Base-by-base conservation (phyloP, 305 asterid genomes). In the Lippia alba region DNA sequence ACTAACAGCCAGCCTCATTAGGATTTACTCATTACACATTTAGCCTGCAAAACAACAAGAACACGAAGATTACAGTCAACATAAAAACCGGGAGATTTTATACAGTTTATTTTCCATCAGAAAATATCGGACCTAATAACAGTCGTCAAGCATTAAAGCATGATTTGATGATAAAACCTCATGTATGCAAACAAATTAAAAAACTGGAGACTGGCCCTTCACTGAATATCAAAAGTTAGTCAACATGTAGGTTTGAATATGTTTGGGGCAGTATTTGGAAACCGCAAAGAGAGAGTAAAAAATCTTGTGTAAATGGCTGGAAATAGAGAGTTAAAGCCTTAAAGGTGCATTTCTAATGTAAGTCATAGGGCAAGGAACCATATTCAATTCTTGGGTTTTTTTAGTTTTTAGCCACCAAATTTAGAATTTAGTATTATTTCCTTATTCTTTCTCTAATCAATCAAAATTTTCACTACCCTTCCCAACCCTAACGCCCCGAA, bases 21-120 rank as follows among this genome's bases (percentile, higher is more conserved):
- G 18, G 46, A 64, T 34, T 51, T 57, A 69, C 54, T 46, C 48
- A 49, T 17, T 57, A 60, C 46, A 16, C 18, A 14, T 63, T 45
- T 64, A 15, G 17, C 79, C 86, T 73, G 78, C 76, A 70, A 68
- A 45, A 58, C 64, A 51, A 66, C 67, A 72, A 66, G 15, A 48
- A 57, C 51, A 36, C 30, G 3, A 24, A 24, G 30, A 44, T 6
- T 2, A 51, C 3, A 8, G 5, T n/a, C 11, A 14, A 20, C 41
- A 36, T 36, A 1, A 45, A 17, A 51, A 62, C 64, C 16, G 67
- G 12, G 15, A 30, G 30, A 8, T 24, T 41, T 55, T 11, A 50
- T 8, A 15, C 58, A 1, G 30, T 16, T 36, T 51, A 55, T 4
- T 17, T 59, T 17, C 44, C 61, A 59, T 60, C 60, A 69, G 50